Conservation (phyloP, 2,329 filamentous ascomycete genomes). For the Penicillium janthinellum region DNA sequence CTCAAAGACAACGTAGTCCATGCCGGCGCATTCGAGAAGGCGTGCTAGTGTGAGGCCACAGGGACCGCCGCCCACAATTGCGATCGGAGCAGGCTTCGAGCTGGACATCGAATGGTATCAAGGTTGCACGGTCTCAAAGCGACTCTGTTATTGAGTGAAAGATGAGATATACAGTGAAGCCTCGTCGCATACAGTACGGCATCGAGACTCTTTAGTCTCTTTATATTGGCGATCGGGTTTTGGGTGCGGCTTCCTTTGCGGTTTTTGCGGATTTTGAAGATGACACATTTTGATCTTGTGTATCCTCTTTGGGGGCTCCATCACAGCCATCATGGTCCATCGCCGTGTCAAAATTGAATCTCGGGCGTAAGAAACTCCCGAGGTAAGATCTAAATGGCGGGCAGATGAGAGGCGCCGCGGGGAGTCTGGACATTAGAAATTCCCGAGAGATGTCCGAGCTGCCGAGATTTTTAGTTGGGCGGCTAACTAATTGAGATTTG, state of each 20-base stretch:
- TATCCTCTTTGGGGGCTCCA: neutral
- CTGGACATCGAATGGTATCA: neutral
- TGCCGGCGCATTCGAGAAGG: slow-evolving; percentile 17
- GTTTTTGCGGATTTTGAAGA: neutral
- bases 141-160: neutral
- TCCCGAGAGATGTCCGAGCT: neutral
- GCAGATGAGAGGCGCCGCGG: too few relatives aligned
- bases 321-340: neutral
- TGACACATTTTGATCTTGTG: neutral
- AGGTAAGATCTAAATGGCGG: too few relatives aligned
- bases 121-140: neutral
- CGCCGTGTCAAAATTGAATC: neutral
- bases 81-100: slow-evolving; percentile 14
- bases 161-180: neutral
- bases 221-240: neutral
- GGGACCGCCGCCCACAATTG: slow-evolving; percentile 24
- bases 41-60: slow-evolving; percentile 23
- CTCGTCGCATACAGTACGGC: neutral
- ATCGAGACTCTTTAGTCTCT: neutral
- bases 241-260: neutral
- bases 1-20: slow-evolving; percentile 25
- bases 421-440: neutral
- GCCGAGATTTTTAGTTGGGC: neutral
- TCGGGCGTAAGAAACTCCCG: neutral
- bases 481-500: too few relatives aligned